Conservation (phyloP, 139 green algal genomes). For the Bryopsis sp. region DNA sequence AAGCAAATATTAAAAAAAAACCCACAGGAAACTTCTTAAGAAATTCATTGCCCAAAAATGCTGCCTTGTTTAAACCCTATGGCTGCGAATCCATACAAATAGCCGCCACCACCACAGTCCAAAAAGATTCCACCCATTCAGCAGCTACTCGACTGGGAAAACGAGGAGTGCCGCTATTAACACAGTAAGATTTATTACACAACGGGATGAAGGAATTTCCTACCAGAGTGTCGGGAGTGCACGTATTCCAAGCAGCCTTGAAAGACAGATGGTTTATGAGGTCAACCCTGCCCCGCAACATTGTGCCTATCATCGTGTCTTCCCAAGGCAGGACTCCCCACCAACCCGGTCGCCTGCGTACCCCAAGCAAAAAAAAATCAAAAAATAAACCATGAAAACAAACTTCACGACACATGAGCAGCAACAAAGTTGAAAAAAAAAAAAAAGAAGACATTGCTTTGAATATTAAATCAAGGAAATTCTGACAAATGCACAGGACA, state of each 20-base stretch:
- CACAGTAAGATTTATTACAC: too few relatives aligned
- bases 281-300: constrained; percentile 23
- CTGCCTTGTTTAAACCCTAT: background rate
- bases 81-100: background rate
- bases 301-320: constrained; percentile 46
- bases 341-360: constrained; percentile 26
- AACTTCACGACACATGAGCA: constrained; percentile 5
- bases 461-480: background rate
- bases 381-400: constrained; percentile 7
- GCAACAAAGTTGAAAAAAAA: constrained; percentile 18
- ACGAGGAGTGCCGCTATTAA: too few relatives aligned
- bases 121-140: background rate
- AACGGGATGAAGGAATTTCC: too few relatives aligned
- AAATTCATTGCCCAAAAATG: background rate
- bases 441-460: constrained; percentile 12
- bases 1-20: background rate
- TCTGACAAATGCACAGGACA: background rate
- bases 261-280: constrained; percentile 40
- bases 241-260: constrained; percentile 44
- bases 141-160: background rate
- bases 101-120: background rate
- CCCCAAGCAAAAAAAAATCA: too few relatives aligned
- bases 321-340: constrained; percentile 46
- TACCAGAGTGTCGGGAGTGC: constrained; percentile 35
- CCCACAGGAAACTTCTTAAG: background rate